Base-by-base conservation (phyloP, 1,139 yeast species). In the Blastobotrys petasosporus region DNA sequence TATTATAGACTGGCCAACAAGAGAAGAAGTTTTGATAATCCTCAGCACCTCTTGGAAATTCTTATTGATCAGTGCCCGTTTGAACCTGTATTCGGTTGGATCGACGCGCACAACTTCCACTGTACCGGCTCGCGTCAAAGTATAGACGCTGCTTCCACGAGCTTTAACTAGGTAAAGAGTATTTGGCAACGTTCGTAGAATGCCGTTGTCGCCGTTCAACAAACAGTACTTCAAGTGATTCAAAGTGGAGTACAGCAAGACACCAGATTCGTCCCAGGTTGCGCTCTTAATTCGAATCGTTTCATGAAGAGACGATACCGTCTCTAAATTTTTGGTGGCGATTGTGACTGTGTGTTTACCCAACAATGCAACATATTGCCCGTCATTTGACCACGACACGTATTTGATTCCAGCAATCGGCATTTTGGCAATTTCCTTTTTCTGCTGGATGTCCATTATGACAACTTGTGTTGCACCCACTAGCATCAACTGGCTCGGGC, bases 271-370 rank as follows among this genome's bases (percentile, higher is more conserved):
- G 65, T 92, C 98, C 97, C 97, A 94, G 10, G 95, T 88, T 41
- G 97, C 97, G 70, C 95, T 83, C 73, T 94, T 94, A 61, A 94
- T 87, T 66, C 98, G 77, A 57, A 94, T 92, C 4, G 98, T 92
- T 70, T 94, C 99, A 64, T 90, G 97, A 78, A 90, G 76, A 4
- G 95, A 82, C 45, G 92, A 82, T 37, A 88, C 74, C 53, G 82
- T 70, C 62, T 87, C 88, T 59, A 92, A 75, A 54, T 80, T 82
- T 64, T 79, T 84, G 59, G 80, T 83, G 30, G 87, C 95, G 59
- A 92, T 81, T 8, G 95, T 85, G 56, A 94, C 85, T 28, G 94
- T 85, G 68, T 94, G 99, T 64, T 92, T 94, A 25, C 95, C 82
- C 64, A 90, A 75, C 49, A 94, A 73, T 1, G 98, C 98, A 55